A percentile compares a stretch with the other conserved stretches of the same genome.
These are phyloP conservation scores for Wickerhamomyces queroliae DNA, from an alignment of 805 yeast species.

Conservation along the genomic window DNA sequence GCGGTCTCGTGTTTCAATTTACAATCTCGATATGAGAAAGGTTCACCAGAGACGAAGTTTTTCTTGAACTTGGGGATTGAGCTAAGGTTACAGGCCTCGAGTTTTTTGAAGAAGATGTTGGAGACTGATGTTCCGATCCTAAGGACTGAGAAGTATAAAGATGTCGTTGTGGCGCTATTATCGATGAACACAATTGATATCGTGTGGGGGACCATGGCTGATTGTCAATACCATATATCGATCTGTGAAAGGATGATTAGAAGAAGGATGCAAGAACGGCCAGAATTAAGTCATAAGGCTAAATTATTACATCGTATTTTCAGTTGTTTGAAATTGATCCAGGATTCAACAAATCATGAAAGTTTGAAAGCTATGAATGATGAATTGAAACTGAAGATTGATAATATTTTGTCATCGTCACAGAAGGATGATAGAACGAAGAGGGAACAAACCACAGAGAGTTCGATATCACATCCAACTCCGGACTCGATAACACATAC, in stretches of 20 bases:
- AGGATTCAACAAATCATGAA: conserved; percentile 48
- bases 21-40: conserved; percentile 64
- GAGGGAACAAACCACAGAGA: background rate
- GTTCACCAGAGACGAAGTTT: conserved; percentile 61
- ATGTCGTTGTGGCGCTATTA: conserved; percentile 73
- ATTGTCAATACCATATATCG: conserved; percentile 67
- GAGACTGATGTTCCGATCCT: conserved; percentile 40
- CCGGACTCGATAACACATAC: too few relatives aligned
- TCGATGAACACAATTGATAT: conserved; percentile 86
- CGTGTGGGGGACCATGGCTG: conserved; percentile 88
- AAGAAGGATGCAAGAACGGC: conserved; percentile 59
- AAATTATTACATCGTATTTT: conserved; percentile 71
- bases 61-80: conserved; percentile 70
- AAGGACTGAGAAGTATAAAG: conserved; percentile 68
- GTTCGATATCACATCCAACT: too few relatives aligned
- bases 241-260: conserved; percentile 74
- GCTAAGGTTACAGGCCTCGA: conserved; percentile 68
- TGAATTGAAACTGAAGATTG: conserved; percentile 9
- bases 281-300: conserved; percentile 70
- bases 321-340: conserved; percentile 67
- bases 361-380: conserved; percentile 11
- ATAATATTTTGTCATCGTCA: conserved; percentile 8
- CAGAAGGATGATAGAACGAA: conserved; percentile 17
- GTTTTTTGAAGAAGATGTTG: conserved; percentile 56
- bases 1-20: conserved; percentile 81